These are phyloP conservation scores for Ceratobasidium sp. DNA, from an alignment of 1,284 basidiomycete genomes.

Conservation along the genomic window DNA sequence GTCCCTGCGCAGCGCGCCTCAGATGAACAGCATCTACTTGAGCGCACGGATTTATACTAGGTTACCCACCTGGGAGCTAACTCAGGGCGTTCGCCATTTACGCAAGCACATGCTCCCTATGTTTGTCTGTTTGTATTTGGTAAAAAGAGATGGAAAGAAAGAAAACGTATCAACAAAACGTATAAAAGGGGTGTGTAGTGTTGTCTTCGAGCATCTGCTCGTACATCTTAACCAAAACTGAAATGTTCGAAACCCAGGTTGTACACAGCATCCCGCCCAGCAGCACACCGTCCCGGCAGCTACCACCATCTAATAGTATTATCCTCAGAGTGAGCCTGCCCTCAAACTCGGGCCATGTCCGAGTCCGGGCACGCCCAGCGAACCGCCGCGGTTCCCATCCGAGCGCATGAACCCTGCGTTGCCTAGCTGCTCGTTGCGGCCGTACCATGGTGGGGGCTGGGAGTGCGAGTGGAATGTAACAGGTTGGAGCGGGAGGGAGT, in stretches of 20 bases:
- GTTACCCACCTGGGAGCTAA: no score
- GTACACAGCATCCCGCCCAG: constrained; percentile 16
- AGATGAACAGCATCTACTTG: no score
- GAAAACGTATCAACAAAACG: background rate
- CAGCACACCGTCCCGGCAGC: constrained; percentile 9
- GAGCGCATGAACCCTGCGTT: constrained; percentile 44
- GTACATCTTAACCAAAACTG: background rate
- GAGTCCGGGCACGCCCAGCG: constrained; percentile 35
- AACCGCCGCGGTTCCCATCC: constrained; percentile 40
- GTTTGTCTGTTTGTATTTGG: background rate
- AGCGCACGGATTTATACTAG: no score
- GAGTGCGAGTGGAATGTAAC: constrained; percentile 61
- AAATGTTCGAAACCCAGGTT: background rate
- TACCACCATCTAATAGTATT: constrained; percentile 1
- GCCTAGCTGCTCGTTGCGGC: constrained; percentile 21
- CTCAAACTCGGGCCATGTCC: constrained; percentile 37
- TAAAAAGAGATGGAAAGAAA: background rate
- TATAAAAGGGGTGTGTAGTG: background rate
- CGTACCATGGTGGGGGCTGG: constrained; percentile 40
- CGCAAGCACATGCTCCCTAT: background rate
- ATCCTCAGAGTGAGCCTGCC: constrained; percentile 31
- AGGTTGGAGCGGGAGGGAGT: constrained; percentile 77
- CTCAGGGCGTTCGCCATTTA: background rate
- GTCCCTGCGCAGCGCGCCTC: no score
- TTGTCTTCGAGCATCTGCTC: background rate